Evolutionary conservation across 257 asterid genomes (phyloP).

Genomic region (Voacanga thouarsii): DNA sequence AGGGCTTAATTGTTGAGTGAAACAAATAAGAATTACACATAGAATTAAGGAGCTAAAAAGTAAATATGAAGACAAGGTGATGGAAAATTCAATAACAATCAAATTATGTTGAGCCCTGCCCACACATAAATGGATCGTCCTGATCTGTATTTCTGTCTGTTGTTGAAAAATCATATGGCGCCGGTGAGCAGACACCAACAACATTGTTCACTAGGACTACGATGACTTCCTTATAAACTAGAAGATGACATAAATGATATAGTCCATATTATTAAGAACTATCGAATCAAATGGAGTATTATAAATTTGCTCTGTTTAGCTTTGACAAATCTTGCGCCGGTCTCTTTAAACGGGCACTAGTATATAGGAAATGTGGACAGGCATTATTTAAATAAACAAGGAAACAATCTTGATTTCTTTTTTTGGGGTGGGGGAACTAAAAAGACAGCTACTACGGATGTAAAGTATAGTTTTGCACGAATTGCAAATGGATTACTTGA

Average conservation of each 20-base stretch:
- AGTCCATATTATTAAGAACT: background rate
- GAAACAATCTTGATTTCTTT: background rate
- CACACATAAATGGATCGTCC: background rate
- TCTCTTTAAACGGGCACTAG: background rate
- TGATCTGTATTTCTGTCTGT: no score
- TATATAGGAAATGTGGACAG: background rate
- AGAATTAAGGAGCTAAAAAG: background rate
- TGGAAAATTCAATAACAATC: background rate
- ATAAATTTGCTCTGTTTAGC: background rate
- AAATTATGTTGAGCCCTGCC: background rate
- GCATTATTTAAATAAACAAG: background rate
- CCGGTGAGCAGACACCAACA: no score
- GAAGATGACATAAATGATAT: background rate
- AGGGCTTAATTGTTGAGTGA: background rate
- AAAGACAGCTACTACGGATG: background rate
- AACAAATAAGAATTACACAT: background rate
- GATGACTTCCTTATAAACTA: background rate
- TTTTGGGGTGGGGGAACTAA: no score
- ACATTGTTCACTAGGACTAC: no score
- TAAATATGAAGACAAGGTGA: background rate
- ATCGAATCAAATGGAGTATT: background rate
- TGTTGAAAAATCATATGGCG: no score
- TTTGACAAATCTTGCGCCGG: background rate
- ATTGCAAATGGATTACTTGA: conserved; percentile 29
- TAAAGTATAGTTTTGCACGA: no score